Conservation (phyloP, 2,329 filamentous ascomycete species). For the Trichophyton mentagrophytes region DNA sequence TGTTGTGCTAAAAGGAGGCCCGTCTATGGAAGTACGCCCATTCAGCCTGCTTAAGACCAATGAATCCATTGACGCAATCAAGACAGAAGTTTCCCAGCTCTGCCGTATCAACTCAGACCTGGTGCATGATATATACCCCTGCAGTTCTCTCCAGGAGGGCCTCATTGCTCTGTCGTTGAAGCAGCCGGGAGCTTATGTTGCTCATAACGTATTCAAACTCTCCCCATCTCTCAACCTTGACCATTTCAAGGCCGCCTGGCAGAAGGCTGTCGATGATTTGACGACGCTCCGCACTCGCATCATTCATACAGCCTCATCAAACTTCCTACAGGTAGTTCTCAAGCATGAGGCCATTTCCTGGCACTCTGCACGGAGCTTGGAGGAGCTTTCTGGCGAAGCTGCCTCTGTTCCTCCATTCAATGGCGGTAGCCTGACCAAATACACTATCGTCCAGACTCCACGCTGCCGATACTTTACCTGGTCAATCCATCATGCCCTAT, state of each 20-base stretch:
- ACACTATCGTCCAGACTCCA: conserved; percentile 24
- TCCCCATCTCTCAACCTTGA: conserved; percentile 27
- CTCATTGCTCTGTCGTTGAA: conserved; percentile 38
- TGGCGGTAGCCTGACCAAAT: conserved; percentile 24
- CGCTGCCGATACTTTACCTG: conserved; percentile 33
- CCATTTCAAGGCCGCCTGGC: conserved; percentile 37
- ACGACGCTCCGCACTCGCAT: conserved; percentile 40
- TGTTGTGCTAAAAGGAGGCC: not conserved
- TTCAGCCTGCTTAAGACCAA: conserved; percentile 14
- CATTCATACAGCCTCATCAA: conserved; percentile 26
- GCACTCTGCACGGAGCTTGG: conserved; percentile 20
- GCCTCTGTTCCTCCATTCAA: conserved; percentile 23
- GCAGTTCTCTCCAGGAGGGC: conserved; percentile 34
- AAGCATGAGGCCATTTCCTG: conserved; percentile 25
- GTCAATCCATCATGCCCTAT: conserved; percentile 41
- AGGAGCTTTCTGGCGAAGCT: conserved; percentile 17
- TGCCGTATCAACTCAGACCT: conserved; percentile 21
- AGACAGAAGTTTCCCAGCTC: conserved; percentile 16
- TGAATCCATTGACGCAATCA: conserved; percentile 4
- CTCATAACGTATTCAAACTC: conserved; percentile 34
- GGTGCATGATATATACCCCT: conserved; percentile 32
- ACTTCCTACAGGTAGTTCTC: conserved; percentile 32
- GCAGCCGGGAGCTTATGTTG: conserved; percentile 37
- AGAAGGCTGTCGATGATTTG: conserved; percentile 31
- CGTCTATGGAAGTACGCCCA: conserved; percentile 5